Evolutionary conservation across 2,329 filamentous ascomycete genomes (phyloP).

Genomic region (Penicillium sp.): DNA sequence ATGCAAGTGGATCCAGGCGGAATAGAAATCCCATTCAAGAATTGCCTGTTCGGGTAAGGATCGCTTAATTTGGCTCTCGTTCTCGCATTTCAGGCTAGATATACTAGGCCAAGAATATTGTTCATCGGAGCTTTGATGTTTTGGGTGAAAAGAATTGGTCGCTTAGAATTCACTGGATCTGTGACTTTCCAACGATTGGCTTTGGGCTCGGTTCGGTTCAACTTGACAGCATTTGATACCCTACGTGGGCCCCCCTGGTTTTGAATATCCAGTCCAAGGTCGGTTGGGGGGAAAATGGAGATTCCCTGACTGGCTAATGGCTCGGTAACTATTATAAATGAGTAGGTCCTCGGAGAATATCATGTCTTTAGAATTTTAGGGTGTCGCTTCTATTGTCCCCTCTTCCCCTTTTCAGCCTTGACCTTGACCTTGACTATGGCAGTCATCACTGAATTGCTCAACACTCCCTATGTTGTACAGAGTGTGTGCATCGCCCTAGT

Average conservation of each 20-base stretch:
- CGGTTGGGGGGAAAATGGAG: neutral
- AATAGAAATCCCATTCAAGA: slow-evolving; percentile 3
- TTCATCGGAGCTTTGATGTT: neutral
- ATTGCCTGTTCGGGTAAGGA: slow-evolving; percentile 16
- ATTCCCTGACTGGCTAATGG: neutral
- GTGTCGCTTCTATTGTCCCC: neutral
- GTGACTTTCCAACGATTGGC: neutral
- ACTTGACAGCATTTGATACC: neutral
- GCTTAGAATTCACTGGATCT: neutral
- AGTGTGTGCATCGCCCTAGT: slow-evolving; percentile 21
- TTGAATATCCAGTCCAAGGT: neutral
- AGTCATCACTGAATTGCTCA: slow-evolving; percentile 22
- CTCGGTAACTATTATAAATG: neutral
- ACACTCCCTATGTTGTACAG: slow-evolving; percentile 24
- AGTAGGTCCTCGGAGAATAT: neutral
- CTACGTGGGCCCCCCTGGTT: neutral
- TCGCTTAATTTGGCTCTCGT: slow-evolving; percentile 20
- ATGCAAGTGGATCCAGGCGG: slow-evolving; percentile 14
- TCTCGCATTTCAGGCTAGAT: slow-evolving; percentile 11
- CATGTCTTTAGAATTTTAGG: neutral
- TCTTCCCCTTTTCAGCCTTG: neutral
- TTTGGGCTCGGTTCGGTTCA: neutral
- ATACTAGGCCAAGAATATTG: neutral
- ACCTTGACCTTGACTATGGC: slow-evolving; percentile 20
- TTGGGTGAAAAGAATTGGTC: neutral